Base-by-base conservation (phyloP, 495 filamentous ascomycete genomes). In the Penicillium taxi region DNA sequence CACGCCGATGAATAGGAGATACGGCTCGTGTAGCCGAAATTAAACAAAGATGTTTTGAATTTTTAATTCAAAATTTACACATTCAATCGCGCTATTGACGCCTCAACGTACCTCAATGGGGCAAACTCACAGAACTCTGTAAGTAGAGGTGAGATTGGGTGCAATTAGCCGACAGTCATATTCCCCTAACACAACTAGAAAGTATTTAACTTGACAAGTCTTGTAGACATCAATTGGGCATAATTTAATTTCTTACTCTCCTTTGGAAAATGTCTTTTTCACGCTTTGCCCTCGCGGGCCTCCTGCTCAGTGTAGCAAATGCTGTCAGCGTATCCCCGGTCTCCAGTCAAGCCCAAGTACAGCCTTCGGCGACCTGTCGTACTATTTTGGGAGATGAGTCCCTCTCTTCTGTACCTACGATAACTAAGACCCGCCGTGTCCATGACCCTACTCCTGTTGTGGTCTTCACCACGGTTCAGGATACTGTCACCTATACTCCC, bases 141-240 rank as follows among this genome's bases (percentile, higher is more conserved):
- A n/a, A n/a, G n/a, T n/a, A n/a, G n/a, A n/a, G n/a, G n/a, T n/a
- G n/a, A n/a, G n/a, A n/a, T n/a, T n/a, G n/a, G n/a, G n/a, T n/a
- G n/a, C n/a, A 33, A 40, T n/a, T 40, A 40, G 29, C 37, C 37
- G 37, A 16, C 11, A 33, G 7, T 14, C 17, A 33, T 9, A 8
- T 33, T 33, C 29, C 37, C 22, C 25, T n/a, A 4, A 13, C 9
- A 26, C 12, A 30, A 33, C 12, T 4, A 32, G 4, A 24, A 26
- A 32, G 9, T 40, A 33, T 40, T 32, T 33, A 40, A 22, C 9
- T 11, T n/a, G n/a, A n/a, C n/a, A n/a, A n/a, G n/a, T n/a, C n/a
- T n/a, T n/a, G n/a, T n/a, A n/a, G n/a, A 38, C 12, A 23, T 7
- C 9, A 30, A 27, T 22, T 13, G 20, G 21, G 14, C 12, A 24